Conservation (phyloP, 139 green algal species). For the Tetradesmus lagerheimii region DNA sequence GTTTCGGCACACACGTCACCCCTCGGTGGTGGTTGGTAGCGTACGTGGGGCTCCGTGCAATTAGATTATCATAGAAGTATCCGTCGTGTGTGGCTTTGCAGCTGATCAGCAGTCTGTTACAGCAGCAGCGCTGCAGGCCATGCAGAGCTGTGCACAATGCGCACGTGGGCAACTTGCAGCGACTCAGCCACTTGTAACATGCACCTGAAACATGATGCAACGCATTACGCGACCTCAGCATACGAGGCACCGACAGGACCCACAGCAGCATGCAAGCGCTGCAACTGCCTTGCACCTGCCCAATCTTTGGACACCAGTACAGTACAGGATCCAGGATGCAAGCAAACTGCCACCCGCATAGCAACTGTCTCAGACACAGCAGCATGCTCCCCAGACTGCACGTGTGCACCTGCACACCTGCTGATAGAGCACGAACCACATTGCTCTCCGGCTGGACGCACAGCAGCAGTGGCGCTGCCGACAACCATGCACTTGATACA, state of each 20-base stretch:
- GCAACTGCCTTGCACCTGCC: too few relatives aligned
- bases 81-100: not conserved
- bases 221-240: too few relatives aligned
- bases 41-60: not conserved
- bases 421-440: too few relatives aligned
- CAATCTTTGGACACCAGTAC: too few relatives aligned
- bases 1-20: not conserved
- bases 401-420: too few relatives aligned
- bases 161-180: not conserved
- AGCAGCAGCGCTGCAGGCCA: not conserved
- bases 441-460: not conserved
- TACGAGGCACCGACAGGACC: too few relatives aligned
- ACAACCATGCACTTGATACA: not conserved
- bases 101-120: not conserved
- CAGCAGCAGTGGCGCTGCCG: not conserved
- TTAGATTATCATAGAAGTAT: not conserved
- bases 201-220: too few relatives aligned
- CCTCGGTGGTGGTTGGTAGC: not conserved
- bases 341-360: too few relatives aligned
- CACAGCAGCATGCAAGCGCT: too few relatives aligned
- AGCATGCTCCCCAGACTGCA: too few relatives aligned
- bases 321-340: too few relatives aligned
- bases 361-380: too few relatives aligned
- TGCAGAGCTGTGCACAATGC: not conserved
- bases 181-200: not conserved